Base-by-base conservation (phyloP, 2,329 filamentous ascomycete genomes). In the Ceratocystis destructans region DNA sequence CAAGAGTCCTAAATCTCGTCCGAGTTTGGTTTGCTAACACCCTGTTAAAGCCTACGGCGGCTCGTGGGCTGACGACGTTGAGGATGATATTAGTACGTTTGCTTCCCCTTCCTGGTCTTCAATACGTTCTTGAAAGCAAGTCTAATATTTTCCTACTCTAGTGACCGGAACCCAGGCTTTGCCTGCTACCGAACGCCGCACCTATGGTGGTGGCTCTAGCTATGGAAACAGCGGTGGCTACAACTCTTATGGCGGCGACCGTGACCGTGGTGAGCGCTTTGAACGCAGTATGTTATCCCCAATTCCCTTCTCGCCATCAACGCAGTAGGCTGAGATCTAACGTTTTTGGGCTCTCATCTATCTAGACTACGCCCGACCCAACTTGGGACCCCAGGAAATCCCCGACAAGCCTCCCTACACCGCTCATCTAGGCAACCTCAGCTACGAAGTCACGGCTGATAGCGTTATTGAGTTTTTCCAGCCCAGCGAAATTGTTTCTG, bases 1-100 rank as follows among this genome's bases (percentile, higher is more conserved):
- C 12, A 5, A 22, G 15, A 50, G 7, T n/a, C 20, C n/a, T 25
- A 8, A 12, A n/a, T 22, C n/a, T 20, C n/a, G 8, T 53, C 37
- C 22, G 25, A 53, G 3, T 53, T 53, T 46, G 17, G 22, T 45
- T 45, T 46, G 55, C 61, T 64, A 67, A 67, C 61, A 25, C 7
- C 15, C 17, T n/a, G 25, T 22, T 28, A 37, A 25, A 80, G 79
- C 77, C 70, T 80, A 79, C 70, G 82, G 79, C 71, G 91, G 93
- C 75, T 97, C 94, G 72, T 99, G 94, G 94, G 94, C 94, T 73
- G 95, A 99, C 79, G 94, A 99, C 76, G 96, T 99, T 80, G 94
- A 99, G 78, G 91, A 96, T 74, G 83, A 89, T 71, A 84, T 86
- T 76, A 80, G 89, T 93, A 82, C 80, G 86, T 79, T 67, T 65